Evolutionary conservation across 202 grass and related monocot species (phyloP).

Genomic region (Carex sylvatica): DNA sequence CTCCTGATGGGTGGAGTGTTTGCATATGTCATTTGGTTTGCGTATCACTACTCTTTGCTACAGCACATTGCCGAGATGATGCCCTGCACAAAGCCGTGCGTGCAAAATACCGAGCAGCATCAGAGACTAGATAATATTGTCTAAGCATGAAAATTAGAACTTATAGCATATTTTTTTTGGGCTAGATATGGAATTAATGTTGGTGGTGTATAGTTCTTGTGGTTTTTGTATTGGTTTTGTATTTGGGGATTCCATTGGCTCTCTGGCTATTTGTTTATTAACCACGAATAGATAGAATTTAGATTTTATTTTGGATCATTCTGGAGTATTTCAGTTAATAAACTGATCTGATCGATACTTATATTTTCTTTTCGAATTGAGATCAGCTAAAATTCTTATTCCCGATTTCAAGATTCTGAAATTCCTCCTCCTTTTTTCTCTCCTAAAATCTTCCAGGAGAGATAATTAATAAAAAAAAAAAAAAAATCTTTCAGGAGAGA

Average conservation of each 20-base stretch:
- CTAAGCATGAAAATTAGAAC: not conserved
- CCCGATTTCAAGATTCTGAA: no score
- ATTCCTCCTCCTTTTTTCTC: no score
- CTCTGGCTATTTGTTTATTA: no score
- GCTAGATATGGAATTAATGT: not conserved
- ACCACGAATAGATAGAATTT: no score
- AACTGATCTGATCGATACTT: no score
- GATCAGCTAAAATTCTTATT: no score
- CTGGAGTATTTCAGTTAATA: no score
- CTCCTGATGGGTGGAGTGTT: conserved; percentile 40
- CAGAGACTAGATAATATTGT: not conserved
- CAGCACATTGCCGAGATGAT: not conserved
- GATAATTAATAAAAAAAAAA: no score
- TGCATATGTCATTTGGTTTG: conserved; percentile 30
- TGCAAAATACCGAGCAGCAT: not conserved
- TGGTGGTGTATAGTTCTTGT: not conserved
- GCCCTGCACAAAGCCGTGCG: not conserved
- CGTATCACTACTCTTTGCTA: not conserved
- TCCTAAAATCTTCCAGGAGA: no score
- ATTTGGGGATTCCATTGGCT: not conserved
- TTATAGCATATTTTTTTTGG: not conserved
- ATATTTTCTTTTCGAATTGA: no score
- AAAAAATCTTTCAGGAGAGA: no score
- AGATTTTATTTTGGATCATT: no score
- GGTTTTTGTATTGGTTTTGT: not conserved